phyloP scores from a whole-genome alignment of 1,284 basidiomycete species.

The Peniophora sp. region DNA sequence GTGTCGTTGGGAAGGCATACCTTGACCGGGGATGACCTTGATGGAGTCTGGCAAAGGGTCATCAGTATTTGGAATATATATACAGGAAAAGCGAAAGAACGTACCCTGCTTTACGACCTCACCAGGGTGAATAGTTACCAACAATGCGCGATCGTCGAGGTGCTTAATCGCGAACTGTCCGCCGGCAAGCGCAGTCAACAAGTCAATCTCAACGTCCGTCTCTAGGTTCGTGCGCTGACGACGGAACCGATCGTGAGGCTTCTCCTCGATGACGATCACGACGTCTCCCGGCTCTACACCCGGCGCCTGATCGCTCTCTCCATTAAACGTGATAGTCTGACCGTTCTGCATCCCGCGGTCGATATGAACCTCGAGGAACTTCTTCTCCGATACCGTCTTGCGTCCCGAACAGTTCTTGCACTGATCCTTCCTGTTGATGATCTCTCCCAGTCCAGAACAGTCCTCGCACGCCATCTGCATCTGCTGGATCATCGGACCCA shows the following conservation, averaged over 20 bases:
- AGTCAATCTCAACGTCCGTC: conserved; percentile 84
- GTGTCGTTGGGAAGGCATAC: conserved; percentile 98
- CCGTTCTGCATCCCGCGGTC: conserved; percentile 99
- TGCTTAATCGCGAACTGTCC: conserved; percentile 90
- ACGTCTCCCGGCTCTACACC: conserved; percentile 91
- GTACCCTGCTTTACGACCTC: conserved; percentile 92
- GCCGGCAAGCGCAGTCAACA: conserved; percentile 91
- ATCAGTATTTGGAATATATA: conserved; percentile 8
- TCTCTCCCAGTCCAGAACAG: conserved; percentile 87
- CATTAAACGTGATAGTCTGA: conserved; percentile 90
- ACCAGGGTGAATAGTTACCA: conserved; percentile 83
- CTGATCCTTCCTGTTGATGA: conserved; percentile 91
- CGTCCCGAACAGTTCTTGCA: conserved; percentile 95
- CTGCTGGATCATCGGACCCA: conserved; percentile 99
- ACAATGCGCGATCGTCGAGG: conserved; percentile 85
- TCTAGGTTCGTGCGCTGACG: conserved; percentile 91
- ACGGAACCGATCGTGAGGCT: conserved; percentile 87
- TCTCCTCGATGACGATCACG: conserved; percentile 95
- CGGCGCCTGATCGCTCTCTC: conserved; percentile 96
- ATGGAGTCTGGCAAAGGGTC: conserved; percentile 70
- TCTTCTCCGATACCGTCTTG: conserved; percentile 93
- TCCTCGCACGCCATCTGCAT: conserved; percentile 95
- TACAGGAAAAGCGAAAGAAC: conserved; percentile 14
- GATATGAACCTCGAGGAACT: conserved; percentile 97
- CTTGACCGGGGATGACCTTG: conserved; percentile 91